Base-by-base conservation (phyloP, 1,284 basidiomycete genomes). In the Irpex lacteus region DNA sequence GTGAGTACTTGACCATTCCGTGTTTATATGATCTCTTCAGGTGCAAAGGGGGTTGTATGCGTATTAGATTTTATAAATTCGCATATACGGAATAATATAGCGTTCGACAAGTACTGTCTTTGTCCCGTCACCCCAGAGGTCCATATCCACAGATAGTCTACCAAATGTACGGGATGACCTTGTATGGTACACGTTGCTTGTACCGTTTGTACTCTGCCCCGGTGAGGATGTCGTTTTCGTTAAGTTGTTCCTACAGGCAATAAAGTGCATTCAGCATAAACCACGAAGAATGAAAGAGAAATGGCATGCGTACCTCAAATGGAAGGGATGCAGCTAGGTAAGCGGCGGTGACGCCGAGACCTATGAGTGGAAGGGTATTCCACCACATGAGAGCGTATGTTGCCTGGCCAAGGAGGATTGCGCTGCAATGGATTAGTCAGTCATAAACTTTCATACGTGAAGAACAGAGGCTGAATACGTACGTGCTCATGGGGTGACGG, bases 381-480 rank as follows among this genome's bases (percentile, higher is more conserved):
- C 66, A 67, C 64, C 64, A 67, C 66, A 67, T 67, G 32, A 65
- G 32, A 6, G 66, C 61, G 47, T 61, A 65, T 3, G 64, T 60
- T 0, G 21, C 50, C 37, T 67, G 64, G 40, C 34, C 38, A 2
- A 67, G 38, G 18, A 67, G 59, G 2, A 63, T 60, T 21, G 62
- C 63, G 9, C 66, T 67, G 9, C 19, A 40, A 11, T 13, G 40
- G 40, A 44, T 47, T 4, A 11, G 2, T 47, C 4, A 47, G 21
- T 8, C 6, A 34, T 34, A 1, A 1, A 34, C 32, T 34, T 1
- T n/a, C 9, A 18, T 13, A n/a, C 1, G 36, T 49, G 55, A 57
- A 37, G 36, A 2, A n/a, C 37, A 9, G 2, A 44, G 50, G 37
- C 0, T 15, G 50, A 1, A 2, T 36, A 62, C 66, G 26, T 56